A percentile compares a stretch with the other conserved stretches of the same genome.
These are phyloP conservation scores for Colletotrichum sidae DNA, from an alignment of 2,329 filamentous ascomycete species.

Conservation along the genomic window DNA sequence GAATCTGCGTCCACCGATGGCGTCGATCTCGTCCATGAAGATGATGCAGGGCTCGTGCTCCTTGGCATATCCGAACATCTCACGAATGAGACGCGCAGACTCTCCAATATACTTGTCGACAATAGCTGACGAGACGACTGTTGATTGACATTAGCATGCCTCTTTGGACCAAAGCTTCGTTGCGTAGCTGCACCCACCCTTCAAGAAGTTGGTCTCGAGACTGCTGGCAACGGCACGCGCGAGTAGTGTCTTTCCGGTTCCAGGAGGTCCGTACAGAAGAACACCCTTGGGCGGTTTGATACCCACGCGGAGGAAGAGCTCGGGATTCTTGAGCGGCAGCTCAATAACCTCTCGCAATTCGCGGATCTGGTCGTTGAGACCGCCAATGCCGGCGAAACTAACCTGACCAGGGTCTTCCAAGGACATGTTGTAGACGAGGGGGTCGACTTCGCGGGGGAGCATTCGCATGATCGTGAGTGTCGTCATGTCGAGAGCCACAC, in stretches of 20 bases:
- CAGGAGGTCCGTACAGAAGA: constrained; percentile 92
- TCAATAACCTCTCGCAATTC: constrained; percentile 98
- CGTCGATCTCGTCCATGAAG: constrained; percentile 99
- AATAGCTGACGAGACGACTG: constrained; percentile 97
- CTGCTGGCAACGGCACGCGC: constrained; percentile 96
- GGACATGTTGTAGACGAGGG: constrained; percentile 99
- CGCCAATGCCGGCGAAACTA: constrained; percentile 97
- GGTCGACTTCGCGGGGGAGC: constrained; percentile 97
- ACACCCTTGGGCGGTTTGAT: constrained; percentile 99
- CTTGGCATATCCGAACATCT: constrained; percentile 99
- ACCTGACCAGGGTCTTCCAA: constrained; percentile 97
- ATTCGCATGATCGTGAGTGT: constrained; percentile 99
- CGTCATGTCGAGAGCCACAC: constrained; percentile 98
- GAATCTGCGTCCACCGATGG: constrained; percentile 95
- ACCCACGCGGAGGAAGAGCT: constrained; percentile 94
- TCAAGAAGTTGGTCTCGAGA: constrained; percentile 97
- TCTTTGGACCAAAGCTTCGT: neutral
- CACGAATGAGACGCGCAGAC: constrained; percentile 94
- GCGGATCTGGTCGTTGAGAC: constrained; percentile 97
- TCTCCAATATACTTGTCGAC: constrained; percentile 99
- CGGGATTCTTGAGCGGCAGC: constrained; percentile 96
- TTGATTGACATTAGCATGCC: constrained; percentile 34
- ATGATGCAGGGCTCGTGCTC: constrained; percentile 99
- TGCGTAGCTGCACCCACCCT: constrained; percentile 70
- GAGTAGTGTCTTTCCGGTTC: constrained; percentile 95